Percentiles rank a stretch among this genome's conserved stretches.
Evolutionary conservation across 768 basidiomycete species (phyloP).

Genomic region (Termitomyces sp.): DNA sequence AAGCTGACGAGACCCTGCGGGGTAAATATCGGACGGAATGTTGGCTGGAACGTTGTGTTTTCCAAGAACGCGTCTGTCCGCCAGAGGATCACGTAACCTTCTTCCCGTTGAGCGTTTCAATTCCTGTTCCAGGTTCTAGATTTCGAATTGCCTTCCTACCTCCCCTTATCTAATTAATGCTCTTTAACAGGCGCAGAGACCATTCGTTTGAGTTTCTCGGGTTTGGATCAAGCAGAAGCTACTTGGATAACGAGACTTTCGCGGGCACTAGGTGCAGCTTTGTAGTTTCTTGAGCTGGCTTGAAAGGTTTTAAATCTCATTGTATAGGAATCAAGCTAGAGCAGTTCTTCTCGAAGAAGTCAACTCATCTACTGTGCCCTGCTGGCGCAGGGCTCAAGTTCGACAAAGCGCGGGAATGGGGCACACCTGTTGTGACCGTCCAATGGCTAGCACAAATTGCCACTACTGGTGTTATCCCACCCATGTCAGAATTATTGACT

Average conservation of each 20-base stretch:
- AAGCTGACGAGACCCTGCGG: constrained; percentile 40
- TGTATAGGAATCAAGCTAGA: constrained; percentile 48
- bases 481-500: constrained; percentile 27
- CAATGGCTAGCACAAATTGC: constrained; percentile 66
- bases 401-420: constrained; percentile 77
- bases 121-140: constrained; percentile 54
- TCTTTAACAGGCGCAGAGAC: constrained; percentile 43
- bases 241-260: constrained; percentile 63
- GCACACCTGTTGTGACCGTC: constrained; percentile 63
- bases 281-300: background rate
- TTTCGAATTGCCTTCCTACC: background rate
- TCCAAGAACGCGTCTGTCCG: constrained; percentile 64
- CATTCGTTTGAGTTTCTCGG: constrained; percentile 65
- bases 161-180: background rate
- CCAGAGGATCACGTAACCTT: constrained; percentile 69
- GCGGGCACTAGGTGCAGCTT: constrained; percentile 56
- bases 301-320: background rate
- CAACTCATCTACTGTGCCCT: constrained; percentile 82
- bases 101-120: constrained; percentile 50
- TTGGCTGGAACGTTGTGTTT: constrained; percentile 87
- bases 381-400: constrained; percentile 67
- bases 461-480: constrained; percentile 42
- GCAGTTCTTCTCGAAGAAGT: constrained; percentile 54
- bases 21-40: constrained; percentile 81
- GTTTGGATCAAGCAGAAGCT: constrained; percentile 64